Evolutionary conservation across 2,329 filamentous ascomycete species (phyloP), one percentile per base, ranked within the genome.

Genomic region (Diaporthe nobilis): DNA sequence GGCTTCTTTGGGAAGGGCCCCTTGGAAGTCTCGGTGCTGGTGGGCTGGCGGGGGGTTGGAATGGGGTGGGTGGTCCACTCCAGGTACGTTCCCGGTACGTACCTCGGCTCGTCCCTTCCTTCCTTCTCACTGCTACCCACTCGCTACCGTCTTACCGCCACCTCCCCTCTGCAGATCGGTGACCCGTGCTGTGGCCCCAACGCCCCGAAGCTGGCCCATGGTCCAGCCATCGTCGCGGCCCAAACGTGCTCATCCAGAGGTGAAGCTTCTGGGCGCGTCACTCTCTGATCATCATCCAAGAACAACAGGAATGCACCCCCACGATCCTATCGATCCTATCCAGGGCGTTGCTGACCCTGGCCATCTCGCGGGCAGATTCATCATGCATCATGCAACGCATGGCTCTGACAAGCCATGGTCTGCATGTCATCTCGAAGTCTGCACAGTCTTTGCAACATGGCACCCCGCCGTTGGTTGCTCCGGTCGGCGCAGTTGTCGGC

Each of bases 31-130:
- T 57, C 28, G 25, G 28, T 57, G 28, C 53, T 57, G 53, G 25
- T 57, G 53, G 25, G 12, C 25, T 13, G 51, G n/a, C 15, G n/a
- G 51, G n/a, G 51, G 9, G 51, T 28, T 9, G n/a, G 28, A 34
- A 6, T 39, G 12, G 58, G 42, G 39, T 39, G 39, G 28, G 49
- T 55, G 65, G 42, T 20, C 42, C 10, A 17, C 8, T 5, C 7
- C 6, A 37, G 25, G n/a, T 47, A 58, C 42, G 53, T 71, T 39
- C 42, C 15, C 4, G 34, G 68, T 57, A 70, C 67, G 51, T 58
- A 71, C 53, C 53, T 58, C 68, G 55, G 68, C 53, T 71, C 68
- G 68, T 58, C 68, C 53, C 68, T 70, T 70, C 47, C 34, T 55
- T 37, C 34, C 65, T 25, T 44, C 42, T 34, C 65, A 70, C 34